Evolutionary conservation across 345 rosid species (phyloP).

Genomic region (Eucalyptus sideroxylon): DNA sequence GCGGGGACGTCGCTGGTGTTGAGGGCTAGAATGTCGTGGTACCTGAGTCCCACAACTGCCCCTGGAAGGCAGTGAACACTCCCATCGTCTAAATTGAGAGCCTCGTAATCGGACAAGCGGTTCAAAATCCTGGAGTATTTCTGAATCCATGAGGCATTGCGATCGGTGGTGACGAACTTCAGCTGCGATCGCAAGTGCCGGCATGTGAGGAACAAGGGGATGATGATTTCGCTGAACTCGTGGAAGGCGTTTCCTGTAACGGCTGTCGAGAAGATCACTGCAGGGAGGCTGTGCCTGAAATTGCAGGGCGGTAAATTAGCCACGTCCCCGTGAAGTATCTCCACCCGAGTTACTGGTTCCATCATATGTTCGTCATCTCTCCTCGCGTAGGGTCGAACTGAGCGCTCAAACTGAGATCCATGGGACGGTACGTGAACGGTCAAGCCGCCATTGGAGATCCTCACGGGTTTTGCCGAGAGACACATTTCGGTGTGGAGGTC

Average conservation of each 20-base stretch:
- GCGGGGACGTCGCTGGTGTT: conserved; percentile 4
- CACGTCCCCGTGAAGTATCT: conserved; percentile 1
- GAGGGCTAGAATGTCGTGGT: conserved; percentile 12
- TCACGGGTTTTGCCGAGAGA: conserved; percentile 5
- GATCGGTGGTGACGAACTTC: conserved; percentile 19
- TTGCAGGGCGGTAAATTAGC: background rate
- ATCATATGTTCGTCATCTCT: conserved; percentile 1
- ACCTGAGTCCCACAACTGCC: conserved; percentile 18
- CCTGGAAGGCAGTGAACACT: conserved; percentile 32
- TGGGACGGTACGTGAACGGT: conserved; percentile 1
- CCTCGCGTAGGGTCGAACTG: conserved; percentile 10
- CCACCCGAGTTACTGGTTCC: background rate
- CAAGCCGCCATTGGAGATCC: conserved; percentile 2
- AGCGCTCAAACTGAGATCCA: background rate
- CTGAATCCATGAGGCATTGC: conserved; percentile 13
- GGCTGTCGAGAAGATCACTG: conserved; percentile 21
- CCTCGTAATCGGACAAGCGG: conserved; percentile 4
- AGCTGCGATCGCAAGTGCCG: conserved; percentile 12
- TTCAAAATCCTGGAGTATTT: conserved; percentile 5
- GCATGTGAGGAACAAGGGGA: conserved; percentile 33
- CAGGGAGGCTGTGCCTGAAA: conserved; percentile 9
- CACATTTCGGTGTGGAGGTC: conserved; percentile 10
- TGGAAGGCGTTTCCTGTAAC: conserved; percentile 25
- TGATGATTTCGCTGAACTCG: conserved; percentile 23
- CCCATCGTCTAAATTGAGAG: conserved; percentile 9